Evolutionary conservation across 2,329 filamentous ascomycete species (phyloP).

Genomic region (Akanthomyces lecanii): DNA sequence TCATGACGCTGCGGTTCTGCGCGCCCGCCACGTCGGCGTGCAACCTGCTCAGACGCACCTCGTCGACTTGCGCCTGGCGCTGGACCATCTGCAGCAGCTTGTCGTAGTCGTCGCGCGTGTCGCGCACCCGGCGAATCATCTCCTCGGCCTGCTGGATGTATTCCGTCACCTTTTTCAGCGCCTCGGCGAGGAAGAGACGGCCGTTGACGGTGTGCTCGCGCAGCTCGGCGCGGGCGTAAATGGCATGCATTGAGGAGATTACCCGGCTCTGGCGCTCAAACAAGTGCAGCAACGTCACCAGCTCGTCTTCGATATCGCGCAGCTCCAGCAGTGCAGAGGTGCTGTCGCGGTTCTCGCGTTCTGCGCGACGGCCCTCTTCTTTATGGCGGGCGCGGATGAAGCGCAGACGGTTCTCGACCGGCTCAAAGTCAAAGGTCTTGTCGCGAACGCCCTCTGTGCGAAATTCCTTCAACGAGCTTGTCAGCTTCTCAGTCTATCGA

Average conservation of each 20-base stretch:
- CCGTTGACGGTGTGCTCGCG: slow-evolving; percentile 42
- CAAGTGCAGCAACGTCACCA: slow-evolving; percentile 52
- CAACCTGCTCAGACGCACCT: slow-evolving; percentile 58
- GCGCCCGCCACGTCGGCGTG: slow-evolving; percentile 60
- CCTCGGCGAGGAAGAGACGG: slow-evolving; percentile 48
- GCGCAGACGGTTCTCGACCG: slow-evolving; percentile 37
- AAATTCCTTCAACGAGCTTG: slow-evolving; percentile 57
- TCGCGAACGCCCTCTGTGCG: slow-evolving; percentile 53
- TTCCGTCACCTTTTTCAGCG: slow-evolving; percentile 48
- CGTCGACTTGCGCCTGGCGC: slow-evolving; percentile 62
- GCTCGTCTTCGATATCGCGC: slow-evolving; percentile 61
- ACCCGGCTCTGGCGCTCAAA: slow-evolving; percentile 54
- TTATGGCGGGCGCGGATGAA: slow-evolving; percentile 37
- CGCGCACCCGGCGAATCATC: slow-evolving; percentile 55
- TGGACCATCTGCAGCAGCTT: slow-evolving; percentile 64
- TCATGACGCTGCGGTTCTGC: slow-evolving; percentile 60
- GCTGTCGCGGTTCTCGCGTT: slow-evolving; percentile 58
- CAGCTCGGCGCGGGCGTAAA: slow-evolving; percentile 40
- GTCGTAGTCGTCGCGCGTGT: slow-evolving; percentile 58
- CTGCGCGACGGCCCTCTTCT: slow-evolving; percentile 41
- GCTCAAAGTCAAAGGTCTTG: slow-evolving; percentile 37
- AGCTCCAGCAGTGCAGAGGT: slow-evolving; percentile 60
- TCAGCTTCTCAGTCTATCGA: slow-evolving; percentile 56
- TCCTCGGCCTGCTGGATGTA: slow-evolving; percentile 51
- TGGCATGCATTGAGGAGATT: slow-evolving; percentile 44